Evolutionary conservation across 306 rosid genomes (phyloP), one percentile per base, ranked within the genome.

Genomic region (Datisca glomerata): DNA sequence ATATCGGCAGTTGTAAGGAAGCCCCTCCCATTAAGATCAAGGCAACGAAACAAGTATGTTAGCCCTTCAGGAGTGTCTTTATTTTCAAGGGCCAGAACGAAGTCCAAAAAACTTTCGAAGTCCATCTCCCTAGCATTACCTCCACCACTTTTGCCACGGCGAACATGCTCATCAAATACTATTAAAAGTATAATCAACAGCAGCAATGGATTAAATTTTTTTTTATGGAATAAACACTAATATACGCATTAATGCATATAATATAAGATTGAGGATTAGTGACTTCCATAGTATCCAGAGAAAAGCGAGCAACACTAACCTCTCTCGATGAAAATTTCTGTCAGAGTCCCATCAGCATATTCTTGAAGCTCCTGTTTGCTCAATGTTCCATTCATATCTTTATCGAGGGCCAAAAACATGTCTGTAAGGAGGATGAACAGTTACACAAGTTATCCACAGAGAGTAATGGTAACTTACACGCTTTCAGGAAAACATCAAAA

Each of bases 41-140:
- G 98, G 58, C 98, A 80, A 3, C 94, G 77, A 60, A 91, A 91
- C 73, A 91, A 73, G 71, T 91, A 91, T 36, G 96, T 80, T 63
- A 91, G 66, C 25, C 97, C 97, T 62, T 89, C 97, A 0, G 95
- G 98, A 22, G 94, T 80, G 67, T 91, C 98, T 70, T 91, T 91
- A 56, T 91, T 91, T 69, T 91, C 98, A 41, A 75, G 75, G 63
- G 98, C 98, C 57, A 91, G 78, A 59, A 84, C 96, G 47, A 91
- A 91, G 61, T 91, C 92, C 62, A 84, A 62, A 72, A 80, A 91
- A 66, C 94, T 65, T 14, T 80, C 86, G 0, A 91, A 75, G 65
- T 80, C 84, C 98, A 91, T 91, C 72, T 84, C 98, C 64, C 98
- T 78, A 16, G 81, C 21, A 60, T 68, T 75, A 43, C 79, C 91